Evolutionary conservation across 495 filamentous ascomycete species (phyloP).

Genomic region (Penicillium silybi): DNA sequence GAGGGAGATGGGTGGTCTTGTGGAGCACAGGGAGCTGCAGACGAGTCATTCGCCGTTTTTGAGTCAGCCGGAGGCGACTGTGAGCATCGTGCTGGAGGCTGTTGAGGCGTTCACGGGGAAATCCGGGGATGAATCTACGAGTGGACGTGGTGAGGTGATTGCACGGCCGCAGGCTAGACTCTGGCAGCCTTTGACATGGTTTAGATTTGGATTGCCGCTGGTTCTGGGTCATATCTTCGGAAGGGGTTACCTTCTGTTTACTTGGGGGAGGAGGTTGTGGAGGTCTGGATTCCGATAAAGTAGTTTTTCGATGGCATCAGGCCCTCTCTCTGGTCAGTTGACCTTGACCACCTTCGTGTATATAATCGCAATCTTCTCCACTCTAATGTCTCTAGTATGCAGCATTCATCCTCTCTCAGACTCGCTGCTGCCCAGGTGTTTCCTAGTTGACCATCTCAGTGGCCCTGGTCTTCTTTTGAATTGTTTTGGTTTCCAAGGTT

Average conservation of each 20-base stretch:
- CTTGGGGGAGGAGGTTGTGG: conserved; percentile 13
- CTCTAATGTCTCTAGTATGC: no score
- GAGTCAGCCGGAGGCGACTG: conserved; percentile 28
- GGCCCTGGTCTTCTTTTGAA: no score
- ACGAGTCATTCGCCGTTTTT: conserved; percentile 35
- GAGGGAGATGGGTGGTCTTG: conserved; percentile 22
- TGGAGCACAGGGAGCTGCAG: conserved; percentile 28
- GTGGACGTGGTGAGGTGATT: neutral
- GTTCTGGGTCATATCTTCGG: conserved; percentile 16
- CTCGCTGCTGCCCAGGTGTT: no score
- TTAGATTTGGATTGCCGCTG: conserved; percentile 23
- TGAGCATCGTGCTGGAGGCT: conserved; percentile 23
- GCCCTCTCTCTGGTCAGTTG: no score
- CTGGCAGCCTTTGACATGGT: conserved; percentile 16
- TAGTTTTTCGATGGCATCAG: no score
- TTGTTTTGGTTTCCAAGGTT: no score
- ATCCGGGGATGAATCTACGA: neutral
- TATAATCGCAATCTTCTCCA: no score
- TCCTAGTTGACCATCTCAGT: no score
- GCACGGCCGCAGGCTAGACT: conserved; percentile 3
- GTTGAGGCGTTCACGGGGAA: conserved; percentile 19
- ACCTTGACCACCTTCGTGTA: no score
- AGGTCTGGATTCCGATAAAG: neutral
- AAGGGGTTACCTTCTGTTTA: conserved; percentile 8
- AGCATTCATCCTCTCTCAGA: no score